These are phyloP conservation scores for Ilex paraguariensis DNA, from an alignment of 305 asterid species.

Conservation along the genomic window DNA sequence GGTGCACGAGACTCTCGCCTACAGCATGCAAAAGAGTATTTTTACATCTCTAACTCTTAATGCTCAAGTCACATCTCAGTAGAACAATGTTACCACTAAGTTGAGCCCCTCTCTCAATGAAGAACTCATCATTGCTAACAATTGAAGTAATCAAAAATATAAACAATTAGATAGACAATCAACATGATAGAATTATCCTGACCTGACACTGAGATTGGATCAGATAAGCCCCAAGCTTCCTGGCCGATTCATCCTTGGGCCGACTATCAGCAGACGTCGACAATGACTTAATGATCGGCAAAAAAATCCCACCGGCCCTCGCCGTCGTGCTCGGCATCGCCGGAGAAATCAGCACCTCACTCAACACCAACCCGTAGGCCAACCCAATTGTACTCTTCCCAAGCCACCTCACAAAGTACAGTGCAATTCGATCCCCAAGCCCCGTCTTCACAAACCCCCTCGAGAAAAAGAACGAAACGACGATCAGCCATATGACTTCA, in stretches of 20 bases:
- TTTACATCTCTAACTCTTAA: too few relatives aligned
- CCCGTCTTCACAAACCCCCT: constrained; percentile 86
- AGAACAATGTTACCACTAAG: too few relatives aligned
- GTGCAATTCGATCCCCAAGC: constrained; percentile 79
- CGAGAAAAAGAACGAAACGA: constrained; percentile 65
- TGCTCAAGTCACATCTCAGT: too few relatives aligned
- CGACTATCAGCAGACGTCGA: constrained; percentile 51
- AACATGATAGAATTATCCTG: not conserved
- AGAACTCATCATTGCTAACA: too few relatives aligned
- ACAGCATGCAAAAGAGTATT: too few relatives aligned
- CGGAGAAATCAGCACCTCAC: constrained; percentile 69
- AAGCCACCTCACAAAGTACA: constrained; percentile 61
- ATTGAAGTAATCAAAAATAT: too few relatives aligned
- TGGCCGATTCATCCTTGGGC: constrained; percentile 59
- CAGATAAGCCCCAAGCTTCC: constrained; percentile 73
- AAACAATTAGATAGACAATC: not conserved
- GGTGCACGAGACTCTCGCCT: too few relatives aligned
- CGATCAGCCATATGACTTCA: constrained; percentile 86
- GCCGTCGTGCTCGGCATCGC: constrained; percentile 92
- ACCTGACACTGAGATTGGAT: constrained; percentile 86
- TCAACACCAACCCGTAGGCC: constrained; percentile 66
- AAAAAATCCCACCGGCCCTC: constrained; percentile 85
- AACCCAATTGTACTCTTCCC: constrained; percentile 76
- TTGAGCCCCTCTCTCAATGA: too few relatives aligned
- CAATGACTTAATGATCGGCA: constrained; percentile 81